These are phyloP conservation scores for Cystobasidiopsis lactophilus DNA, from an alignment of 768 basidiomycete species.

Conservation along the genomic window DNA sequence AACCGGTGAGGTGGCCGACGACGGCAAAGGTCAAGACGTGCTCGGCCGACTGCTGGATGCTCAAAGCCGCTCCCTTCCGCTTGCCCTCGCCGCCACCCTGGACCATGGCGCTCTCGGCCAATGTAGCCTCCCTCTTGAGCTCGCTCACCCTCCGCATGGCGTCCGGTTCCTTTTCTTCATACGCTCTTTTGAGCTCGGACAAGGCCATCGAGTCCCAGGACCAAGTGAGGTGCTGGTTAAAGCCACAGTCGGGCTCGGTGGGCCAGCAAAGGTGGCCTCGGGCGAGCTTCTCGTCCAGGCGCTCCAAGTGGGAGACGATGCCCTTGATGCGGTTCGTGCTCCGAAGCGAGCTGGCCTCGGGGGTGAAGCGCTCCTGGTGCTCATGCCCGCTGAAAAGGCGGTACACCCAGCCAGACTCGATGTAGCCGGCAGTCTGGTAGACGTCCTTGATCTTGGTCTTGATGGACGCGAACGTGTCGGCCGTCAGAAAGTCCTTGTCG, in stretches of 20 bases:
- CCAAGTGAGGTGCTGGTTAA: constrained; percentile 13
- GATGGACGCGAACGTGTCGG: constrained; percentile 13
- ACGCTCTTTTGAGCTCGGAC: background rate
- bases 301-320: constrained; percentile 19
- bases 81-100: background rate
- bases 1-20: constrained; percentile 16
- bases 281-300: constrained; percentile 16
- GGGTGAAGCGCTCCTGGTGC: constrained; percentile 16
- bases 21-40: constrained; percentile 15
- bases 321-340: constrained; percentile 21
- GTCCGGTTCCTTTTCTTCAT: background rate
- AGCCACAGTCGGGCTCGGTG: constrained; percentile 10
- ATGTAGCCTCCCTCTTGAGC: background rate
- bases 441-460: background rate
- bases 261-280: constrained; percentile 9
- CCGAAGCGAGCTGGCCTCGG: constrained; percentile 15
- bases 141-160: background rate
- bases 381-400: constrained; percentile 19
- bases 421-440: constrained; percentile 11
- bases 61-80: background rate
- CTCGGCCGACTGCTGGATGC: constrained; percentile 4
- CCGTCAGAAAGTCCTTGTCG: constrained; percentile 19
- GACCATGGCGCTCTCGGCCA: background rate
- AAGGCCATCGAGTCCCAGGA: constrained; percentile 13
- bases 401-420: constrained; percentile 20